Evolutionary conservation across 805 yeast genomes (phyloP), one percentile per base, ranked within the genome.

Genomic region (Saccharomyces kudriavzevii): DNA sequence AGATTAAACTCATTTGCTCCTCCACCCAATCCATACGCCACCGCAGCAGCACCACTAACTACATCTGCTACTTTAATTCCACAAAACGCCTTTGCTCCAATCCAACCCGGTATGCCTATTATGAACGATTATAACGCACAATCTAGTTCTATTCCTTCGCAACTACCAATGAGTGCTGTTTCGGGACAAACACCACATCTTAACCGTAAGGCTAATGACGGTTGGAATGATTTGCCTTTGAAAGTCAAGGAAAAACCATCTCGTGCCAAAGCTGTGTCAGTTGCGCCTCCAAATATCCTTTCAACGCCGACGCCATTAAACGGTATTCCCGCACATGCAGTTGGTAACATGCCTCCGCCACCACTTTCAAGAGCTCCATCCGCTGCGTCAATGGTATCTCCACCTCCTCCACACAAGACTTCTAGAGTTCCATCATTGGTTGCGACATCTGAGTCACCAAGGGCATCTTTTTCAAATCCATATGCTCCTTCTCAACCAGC

Each of bases 151-250:
- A 54, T 60, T 2, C 53, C 65, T 45, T 70, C 68, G 54, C 73
- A 72, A 48, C 73, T 75, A 47, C 74, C 75, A 53, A 62, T 67
- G 55, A 71, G 56, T 67, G 51, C 65, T 5, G 25, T 50, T 17
- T 68, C 72, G 35, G 72, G 73, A 20, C 73, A 70, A 59, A 63
- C 65, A 2, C 73, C 73, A 30, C 68, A 65, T 31, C 57, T 69
- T 35, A 69, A 67, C 51, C 67, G 55, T 46, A 67, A 68, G 52
- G 72, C 73, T 14, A 70, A 69, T 49, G 67, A 68, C 48, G 73
- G 73, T 24, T 70, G 73, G 73, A 70, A 70, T 52, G 72, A 70
- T 55, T 54, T 70, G 53, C 67, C 73, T 45, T 49, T 69, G 28
- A 64, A 63, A 13, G 63, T 67, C 6, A 64, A 64, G 40, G 70